Base-by-base conservation (phyloP, 1,139 yeast species). In the Lodderomyces margitis region DNA sequence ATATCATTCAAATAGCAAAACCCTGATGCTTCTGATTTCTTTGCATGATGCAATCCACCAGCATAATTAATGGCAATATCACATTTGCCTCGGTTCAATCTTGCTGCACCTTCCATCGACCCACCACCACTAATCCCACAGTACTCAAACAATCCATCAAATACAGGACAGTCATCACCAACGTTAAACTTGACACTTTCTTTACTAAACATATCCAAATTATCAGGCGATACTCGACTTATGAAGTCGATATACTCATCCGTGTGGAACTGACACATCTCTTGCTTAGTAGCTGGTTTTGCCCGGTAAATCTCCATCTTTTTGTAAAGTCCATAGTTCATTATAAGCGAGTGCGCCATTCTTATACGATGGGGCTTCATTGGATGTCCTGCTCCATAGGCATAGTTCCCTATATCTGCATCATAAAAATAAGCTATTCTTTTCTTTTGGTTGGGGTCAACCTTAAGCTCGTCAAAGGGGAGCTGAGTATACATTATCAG, bases 351-450 rank as follows among this genome's bases (percentile, higher is more conserved):
- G 64, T 92, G 98, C 6, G 98, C 95, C 98, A 91, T 91, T 80
- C 98, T 84, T 72, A 92, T 91, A 62, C 98, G 81, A 62, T 91
- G 98, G 23, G 98, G 98, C 59, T 92, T 92, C 98, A 91, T 91
- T 39, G 97, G 97, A 64, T 92, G 98, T 21, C 97, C 97, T 8
- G 97, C 94, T 46, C 98, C 98, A 61, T 92, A 92, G 36, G 97
- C 96, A 64, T 91, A 92, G 67, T 92, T 92, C 28, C 98, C 98
- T 39, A 92, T 96, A 62, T 92, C 98, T 34, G 95, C 75, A 51
- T 71, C 77, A 50, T 71, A 71, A 56, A 71, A 71, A 53, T 71
- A 71, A 6, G 77, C 76, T 43, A 71, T 72, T 40, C 77, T 53
- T 47, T 68, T 70, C 54, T 70, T 70, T 43, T 66, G 66, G 38